Evolutionary conservation across 306 rosid species (phyloP).

Genomic region (Nissolia schottii): DNA sequence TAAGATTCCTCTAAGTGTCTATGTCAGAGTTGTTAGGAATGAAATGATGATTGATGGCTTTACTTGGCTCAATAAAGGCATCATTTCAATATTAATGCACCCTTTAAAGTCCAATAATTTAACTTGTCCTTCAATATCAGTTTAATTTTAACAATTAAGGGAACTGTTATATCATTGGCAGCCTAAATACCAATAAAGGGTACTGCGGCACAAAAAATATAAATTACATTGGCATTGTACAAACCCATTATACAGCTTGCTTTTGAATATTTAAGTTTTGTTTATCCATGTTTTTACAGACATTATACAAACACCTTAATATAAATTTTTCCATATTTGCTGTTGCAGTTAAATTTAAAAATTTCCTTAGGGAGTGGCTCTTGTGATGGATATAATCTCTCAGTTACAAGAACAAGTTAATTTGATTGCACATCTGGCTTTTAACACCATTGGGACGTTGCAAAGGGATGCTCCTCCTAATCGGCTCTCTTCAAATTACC

Average conservation of each 20-base stretch:
- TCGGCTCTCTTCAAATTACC: conserved; percentile 66
- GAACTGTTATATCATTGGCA: not conserved
- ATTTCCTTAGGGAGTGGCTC: not conserved
- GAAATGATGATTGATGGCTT: too few relatives aligned
- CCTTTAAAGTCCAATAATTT: not conserved
- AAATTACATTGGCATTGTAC: too few relatives aligned
- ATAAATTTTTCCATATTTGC: not conserved
- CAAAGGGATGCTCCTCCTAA: conserved; percentile 96
- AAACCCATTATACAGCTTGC: too few relatives aligned
- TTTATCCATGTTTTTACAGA: not conserved
- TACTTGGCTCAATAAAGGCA: not conserved
- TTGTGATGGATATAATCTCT: conserved; percentile 75
- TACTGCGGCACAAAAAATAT: too few relatives aligned
- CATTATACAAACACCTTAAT: not conserved
- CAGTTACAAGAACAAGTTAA: conserved; percentile 86
- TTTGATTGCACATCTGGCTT: conserved; percentile 61
- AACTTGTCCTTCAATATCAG: not conserved
- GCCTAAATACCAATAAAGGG: not conserved
- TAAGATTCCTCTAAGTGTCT: not conserved
- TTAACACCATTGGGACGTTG: conserved; percentile 72
- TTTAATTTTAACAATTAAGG: not conserved
- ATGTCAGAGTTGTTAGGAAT: not conserved
- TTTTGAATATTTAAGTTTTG: not conserved
- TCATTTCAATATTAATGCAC: not conserved
- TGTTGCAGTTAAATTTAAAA: conserved; percentile 4